Percentiles rank a stretch among this genome's conserved stretches.
phyloP scores from a whole-genome alignment of 73 alveolate genomes.

The Stentor roeselii region DNA sequence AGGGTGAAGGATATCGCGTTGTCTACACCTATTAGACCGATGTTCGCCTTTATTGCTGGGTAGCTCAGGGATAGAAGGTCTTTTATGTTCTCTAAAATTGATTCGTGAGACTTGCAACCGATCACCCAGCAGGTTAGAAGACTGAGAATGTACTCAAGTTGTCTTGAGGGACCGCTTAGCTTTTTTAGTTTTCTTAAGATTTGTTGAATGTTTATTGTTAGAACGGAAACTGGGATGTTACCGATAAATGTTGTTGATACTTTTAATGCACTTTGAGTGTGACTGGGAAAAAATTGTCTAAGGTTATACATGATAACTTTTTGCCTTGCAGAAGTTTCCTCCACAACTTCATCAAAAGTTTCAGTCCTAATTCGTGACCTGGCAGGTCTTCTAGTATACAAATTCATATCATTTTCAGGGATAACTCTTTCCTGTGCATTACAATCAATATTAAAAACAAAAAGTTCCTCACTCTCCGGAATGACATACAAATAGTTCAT shows the following conservation, averaged over 20 bases:
- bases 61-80: background rate
- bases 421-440: background rate
- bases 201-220: background rate
- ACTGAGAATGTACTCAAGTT: conserved; percentile 1
- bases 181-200: background rate
- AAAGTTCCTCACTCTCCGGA: background rate
- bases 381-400: background rate
- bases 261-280: background rate
- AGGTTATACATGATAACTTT: background rate
- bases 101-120: background rate
- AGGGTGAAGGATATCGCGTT: background rate
- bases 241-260: background rate
- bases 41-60: conserved; percentile 11
- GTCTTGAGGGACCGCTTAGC: background rate
- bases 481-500: background rate
- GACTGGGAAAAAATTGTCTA: background rate
- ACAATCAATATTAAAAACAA: background rate
- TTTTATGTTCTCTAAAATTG: background rate
- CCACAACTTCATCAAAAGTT: background rate
- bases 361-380: conserved; percentile 8
- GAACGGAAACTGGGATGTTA: background rate
- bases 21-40: background rate
- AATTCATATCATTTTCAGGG: background rate
- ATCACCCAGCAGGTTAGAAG: background rate
- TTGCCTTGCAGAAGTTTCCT: background rate